Base-by-base conservation (phyloP, 345 rosid species). In the Boechera retrofracta region DNA sequence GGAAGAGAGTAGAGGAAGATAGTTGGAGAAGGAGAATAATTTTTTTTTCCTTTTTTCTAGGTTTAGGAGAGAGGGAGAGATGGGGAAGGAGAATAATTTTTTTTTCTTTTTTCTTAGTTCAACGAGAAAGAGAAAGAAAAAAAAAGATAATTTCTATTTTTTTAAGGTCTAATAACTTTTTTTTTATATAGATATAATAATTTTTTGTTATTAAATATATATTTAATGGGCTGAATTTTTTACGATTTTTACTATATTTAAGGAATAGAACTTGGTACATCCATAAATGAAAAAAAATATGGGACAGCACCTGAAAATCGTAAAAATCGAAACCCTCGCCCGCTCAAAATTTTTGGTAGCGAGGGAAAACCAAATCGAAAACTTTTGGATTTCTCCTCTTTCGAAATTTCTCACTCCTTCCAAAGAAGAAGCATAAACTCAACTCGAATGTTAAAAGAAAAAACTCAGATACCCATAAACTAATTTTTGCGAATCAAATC, bases 361-460 rank as follows among this genome's bases (percentile, higher is more conserved):
- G 62, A 57, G 62, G 62, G 62, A 57, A 57, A 57, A 13, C 1
- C 10, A 16, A 56, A 57, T 57, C 39, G 15, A 57, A 57, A 13
- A 56, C 61, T 31, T 56, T 56, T 13, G 16, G 16, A 8, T 49
- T n/a, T 53, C 29, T 55, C 33, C 3, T 55, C 39, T 13, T 56
- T 56, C 39, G 39, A 32, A 15, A 15, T 31, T 7, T 31, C 21
- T 29, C 38, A 8, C 62, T 57, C 38, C 6, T 57, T 52, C 57
- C 57, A 57, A 13, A 57, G 60, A 55, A 7, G 38, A 31, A 57
- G n/a, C 62, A 4, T 52, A 9, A 52, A 21, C 53, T 48, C 53
- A 8, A 52, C 12, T 21, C 56, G 12, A 21, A 6, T 21, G 10
- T 48, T 2, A 3, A n/a, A 47, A 54, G 24, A 16, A 7, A 26